Evolutionary conservation across 2,329 filamentous ascomycete genomes (phyloP), one percentile per base, ranked within the genome.

Genomic region (Aspergillus pseudotamarii): DNA sequence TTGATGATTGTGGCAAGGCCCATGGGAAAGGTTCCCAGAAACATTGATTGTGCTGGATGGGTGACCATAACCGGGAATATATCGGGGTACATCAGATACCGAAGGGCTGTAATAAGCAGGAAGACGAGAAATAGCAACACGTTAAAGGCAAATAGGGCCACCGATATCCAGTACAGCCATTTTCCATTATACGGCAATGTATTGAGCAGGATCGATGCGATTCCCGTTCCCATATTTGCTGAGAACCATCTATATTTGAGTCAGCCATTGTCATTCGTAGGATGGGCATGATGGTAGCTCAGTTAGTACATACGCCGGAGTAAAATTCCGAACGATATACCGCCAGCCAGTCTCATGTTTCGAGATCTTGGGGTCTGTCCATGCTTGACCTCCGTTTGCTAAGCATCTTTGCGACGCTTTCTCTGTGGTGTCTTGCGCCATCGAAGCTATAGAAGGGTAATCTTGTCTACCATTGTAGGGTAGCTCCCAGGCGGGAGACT

Each of bases 1-100:
- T 88, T 86, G 62, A 90, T 84, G 51, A 91, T 84, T 3, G 88
- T 90, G 0, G 87, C 86, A 64, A 90, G 83, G 0, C 82, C 88
- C 86, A 90, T 90, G 1, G 88, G 88, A 51, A 89, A 83, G 0
- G 86, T 88, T 1, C 85, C 89, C 4, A 91, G 75, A 67, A 91
- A 91, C 41, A 91, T 78, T 0, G 85, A 87, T 69, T 91, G 87
- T 1, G 82, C 83, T 0, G 87, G 88, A 71, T 91, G 86, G 3
- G 80, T 76, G 26, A 91, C 82, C 88, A 91, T 89, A 23, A 83
- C 85, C 0, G 65, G 70, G 85, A 87, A 91, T 34, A 90, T 87
- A 60, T 84, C 81, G 0, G 88, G 89, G 68, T 89, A 91, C 2
- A 90, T 69, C 0, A 79, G 77, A 69, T 91, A 91, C 11, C 89